Percentiles rank a stretch among this genome's conserved stretches.
Evolutionary conservation across 768 basidiomycete species (phyloP).

Genomic region (Boletellus ananas): DNA sequence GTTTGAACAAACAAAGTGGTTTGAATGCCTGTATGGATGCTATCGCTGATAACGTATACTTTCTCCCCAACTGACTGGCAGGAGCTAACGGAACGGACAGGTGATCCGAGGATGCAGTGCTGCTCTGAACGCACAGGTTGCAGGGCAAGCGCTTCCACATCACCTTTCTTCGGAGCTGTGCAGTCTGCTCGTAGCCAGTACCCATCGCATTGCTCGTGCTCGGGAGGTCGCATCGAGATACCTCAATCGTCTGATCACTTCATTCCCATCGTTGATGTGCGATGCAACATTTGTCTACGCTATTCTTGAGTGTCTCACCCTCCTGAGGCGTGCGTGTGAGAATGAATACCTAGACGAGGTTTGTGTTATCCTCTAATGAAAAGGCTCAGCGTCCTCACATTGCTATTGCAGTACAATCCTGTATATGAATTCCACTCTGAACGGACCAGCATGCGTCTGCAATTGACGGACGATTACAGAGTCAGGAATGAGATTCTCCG

Average conservation of each 20-base stretch:
- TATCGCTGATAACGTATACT: conserved; percentile 74
- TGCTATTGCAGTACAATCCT: conserved; percentile 73
- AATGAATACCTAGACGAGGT: conserved; percentile 92
- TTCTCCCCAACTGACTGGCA: background rate
- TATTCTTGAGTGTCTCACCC: conserved; percentile 86
- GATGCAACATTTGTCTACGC: conserved; percentile 82
- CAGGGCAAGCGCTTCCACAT: conserved; percentile 73
- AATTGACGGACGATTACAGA: conserved; percentile 82
- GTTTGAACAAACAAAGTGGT: conserved; percentile 66
- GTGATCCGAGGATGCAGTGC: conserved; percentile 73
- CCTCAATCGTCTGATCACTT: conserved; percentile 78
- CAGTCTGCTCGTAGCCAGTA: conserved; percentile 69
- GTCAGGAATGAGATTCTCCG: conserved; percentile 81
- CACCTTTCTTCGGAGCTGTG: conserved; percentile 71
- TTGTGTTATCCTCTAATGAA: conserved; percentile 11
- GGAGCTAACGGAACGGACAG: conserved; percentile 36
- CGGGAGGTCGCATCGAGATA: conserved; percentile 81
- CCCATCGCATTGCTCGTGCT: conserved; percentile 78
- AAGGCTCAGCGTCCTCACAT: background rate
- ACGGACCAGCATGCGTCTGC: conserved; percentile 65
- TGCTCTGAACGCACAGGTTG: conserved; percentile 69
- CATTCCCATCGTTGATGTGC: conserved; percentile 94
- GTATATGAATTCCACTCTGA: conserved; percentile 79
- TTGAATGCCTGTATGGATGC: conserved; percentile 79
- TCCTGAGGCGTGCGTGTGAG: conserved; percentile 83